Percentiles rank a stretch among this genome's conserved stretches.
Evolutionary conservation across 1,139 yeast genomes (phyloP).

Genomic region (Candida frijolesensis): DNA sequence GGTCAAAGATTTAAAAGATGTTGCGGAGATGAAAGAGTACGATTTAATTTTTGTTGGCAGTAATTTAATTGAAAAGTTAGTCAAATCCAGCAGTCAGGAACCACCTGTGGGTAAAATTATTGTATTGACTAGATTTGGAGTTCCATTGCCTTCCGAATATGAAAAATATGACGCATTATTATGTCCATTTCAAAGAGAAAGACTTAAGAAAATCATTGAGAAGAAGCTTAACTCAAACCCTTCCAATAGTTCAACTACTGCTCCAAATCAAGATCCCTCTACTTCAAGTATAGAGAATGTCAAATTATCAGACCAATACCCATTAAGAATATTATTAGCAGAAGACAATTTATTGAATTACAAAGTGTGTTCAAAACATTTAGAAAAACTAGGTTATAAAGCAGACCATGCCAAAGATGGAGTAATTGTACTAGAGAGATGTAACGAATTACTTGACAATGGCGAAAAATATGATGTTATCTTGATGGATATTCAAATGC

Average conservation of each 20-base stretch:
- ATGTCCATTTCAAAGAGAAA: conserved; percentile 36
- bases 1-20: background rate
- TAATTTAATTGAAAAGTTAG: conserved; percentile 20
- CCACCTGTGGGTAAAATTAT: background rate
- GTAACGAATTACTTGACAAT: conserved; percentile 25
- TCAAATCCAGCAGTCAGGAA: conserved; percentile 1
- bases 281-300: background rate
- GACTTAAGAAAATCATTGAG: conserved; percentile 21
- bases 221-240: background rate
- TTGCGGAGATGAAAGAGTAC: conserved; percentile 1
- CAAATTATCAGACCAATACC: conserved; percentile 32
- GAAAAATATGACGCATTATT: conserved; percentile 31
- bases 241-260: background rate
- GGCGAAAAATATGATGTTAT: conserved; percentile 48
- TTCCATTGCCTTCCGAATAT: conserved; percentile 26
- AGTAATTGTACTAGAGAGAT: conserved; percentile 45
- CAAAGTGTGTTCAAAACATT: conserved; percentile 52
- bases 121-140: conserved; percentile 32
- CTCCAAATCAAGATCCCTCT: background rate
- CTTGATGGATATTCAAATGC: conserved; percentile 60
- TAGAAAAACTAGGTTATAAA: conserved; percentile 52
- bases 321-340: conserved; percentile 50
- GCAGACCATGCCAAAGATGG: conserved; percentile 62
- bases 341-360: conserved; percentile 57
- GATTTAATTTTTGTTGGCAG: conserved; percentile 23